phyloP scores from a whole-genome alignment of 2,329 filamentous ascomycete species.

The Diaporthe vexans region DNA sequence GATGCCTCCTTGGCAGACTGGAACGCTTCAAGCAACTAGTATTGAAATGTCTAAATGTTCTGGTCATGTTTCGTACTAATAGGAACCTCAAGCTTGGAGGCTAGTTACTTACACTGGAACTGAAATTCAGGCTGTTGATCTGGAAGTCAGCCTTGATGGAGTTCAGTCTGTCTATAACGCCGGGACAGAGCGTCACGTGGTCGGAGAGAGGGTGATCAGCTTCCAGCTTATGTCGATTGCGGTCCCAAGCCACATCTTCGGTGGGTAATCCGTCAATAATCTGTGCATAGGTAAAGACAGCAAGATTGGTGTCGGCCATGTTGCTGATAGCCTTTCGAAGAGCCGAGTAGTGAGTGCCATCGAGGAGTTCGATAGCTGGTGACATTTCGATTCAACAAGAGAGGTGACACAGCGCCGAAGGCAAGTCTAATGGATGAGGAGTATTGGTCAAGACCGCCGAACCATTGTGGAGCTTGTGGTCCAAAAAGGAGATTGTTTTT shows the following conservation, averaged over 20 bases:
- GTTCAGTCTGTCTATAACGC: conserved; percentile 32
- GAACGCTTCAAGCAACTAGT: conserved; percentile 36
- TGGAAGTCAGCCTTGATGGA: conserved; percentile 32
- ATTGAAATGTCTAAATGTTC: neutral
- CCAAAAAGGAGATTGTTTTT: no score
- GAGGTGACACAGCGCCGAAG: neutral
- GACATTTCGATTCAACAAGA: neutral
- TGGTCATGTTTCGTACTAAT: neutral
- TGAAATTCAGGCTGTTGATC: conserved; percentile 4
- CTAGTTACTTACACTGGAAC: neutral
- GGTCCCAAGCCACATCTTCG: conserved; percentile 27
- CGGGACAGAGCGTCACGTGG: conserved; percentile 39
- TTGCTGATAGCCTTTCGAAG: conserved; percentile 1
- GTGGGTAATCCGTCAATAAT: conserved; percentile 19
- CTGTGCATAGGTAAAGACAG: conserved; percentile 2
- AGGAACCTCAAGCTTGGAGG: neutral
- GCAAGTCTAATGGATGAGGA: neutral
- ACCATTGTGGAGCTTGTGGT: no score
- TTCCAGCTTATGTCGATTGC: conserved; percentile 7
- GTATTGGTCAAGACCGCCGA: neutral
- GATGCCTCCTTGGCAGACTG: conserved; percentile 28
- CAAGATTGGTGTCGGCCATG: conserved; percentile 6
- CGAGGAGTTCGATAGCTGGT: neutral
- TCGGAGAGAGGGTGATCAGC: conserved; percentile 33
- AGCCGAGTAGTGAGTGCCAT: neutral